Evolutionary conservation across 2,329 filamentous ascomycete genomes (phyloP).

Genomic region (Cryphonectria carpinicola): DNA sequence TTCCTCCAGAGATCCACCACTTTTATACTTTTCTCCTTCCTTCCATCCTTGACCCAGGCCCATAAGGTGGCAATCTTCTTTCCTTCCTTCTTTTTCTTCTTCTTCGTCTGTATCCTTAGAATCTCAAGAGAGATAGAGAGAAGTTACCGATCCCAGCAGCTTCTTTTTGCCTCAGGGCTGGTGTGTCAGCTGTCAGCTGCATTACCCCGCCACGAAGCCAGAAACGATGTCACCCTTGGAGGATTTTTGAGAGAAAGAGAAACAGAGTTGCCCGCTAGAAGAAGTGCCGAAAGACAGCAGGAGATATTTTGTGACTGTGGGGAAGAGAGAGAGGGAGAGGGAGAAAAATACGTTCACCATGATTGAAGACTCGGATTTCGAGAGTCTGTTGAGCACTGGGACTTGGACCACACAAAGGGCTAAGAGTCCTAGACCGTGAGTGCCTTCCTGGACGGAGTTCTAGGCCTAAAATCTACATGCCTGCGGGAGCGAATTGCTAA

Average conservation of each 20-base stretch:
- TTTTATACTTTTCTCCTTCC: not conserved
- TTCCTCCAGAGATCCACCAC: not conserved
- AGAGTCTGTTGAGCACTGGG: conserved; percentile 53
- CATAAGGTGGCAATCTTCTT: not conserved
- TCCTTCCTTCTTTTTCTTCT: not conserved
- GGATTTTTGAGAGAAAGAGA: not conserved
- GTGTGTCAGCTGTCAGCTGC: conserved; percentile 3
- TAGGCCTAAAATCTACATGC: not conserved
- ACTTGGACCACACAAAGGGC: conserved; percentile 55
- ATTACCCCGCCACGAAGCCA: conserved; percentile 6
- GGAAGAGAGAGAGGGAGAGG: not conserved
- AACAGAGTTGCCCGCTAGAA: not conserved
- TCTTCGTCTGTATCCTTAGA: not conserved
- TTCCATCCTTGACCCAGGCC: not conserved
- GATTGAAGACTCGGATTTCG: conserved; percentile 49
- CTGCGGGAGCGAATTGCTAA: conserved; percentile 12
- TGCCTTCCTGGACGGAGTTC: not conserved
- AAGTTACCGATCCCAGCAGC: not conserved
- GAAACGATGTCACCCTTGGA: conserved; percentile 4
- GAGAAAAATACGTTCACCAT: conserved; percentile 38
- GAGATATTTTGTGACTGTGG: not conserved
- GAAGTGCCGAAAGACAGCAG: not conserved
- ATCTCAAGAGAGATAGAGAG: not conserved
- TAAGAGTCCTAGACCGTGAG: conserved; percentile 42
- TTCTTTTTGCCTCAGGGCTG: not conserved